A percentile compares a stretch with the other conserved stretches of the same genome.
Conservation (phyloP, 805 yeast species). For the Sugiyamaella chiloensis region DNA sequence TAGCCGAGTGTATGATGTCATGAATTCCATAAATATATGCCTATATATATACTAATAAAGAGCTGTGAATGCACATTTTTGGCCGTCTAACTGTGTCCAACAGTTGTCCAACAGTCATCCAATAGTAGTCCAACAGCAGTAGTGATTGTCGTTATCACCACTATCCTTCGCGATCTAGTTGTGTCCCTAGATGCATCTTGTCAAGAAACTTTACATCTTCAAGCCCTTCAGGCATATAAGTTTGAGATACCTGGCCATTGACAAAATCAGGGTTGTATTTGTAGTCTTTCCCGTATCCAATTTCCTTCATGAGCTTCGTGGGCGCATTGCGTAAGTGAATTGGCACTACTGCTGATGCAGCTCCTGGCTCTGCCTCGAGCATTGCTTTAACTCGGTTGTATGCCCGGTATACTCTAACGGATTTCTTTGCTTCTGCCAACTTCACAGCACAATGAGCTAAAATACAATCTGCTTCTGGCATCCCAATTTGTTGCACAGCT, state of each 20-base stretch:
- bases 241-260: slow-evolving; percentile 71
- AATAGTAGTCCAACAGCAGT: too few species aligned
- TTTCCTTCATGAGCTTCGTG: slow-evolving; percentile 79
- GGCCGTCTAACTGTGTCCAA: too few species aligned
- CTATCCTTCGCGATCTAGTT: too few species aligned
- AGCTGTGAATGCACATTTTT: too few species aligned
- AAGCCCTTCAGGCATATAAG: slow-evolving; percentile 60
- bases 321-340: slow-evolving; percentile 91
- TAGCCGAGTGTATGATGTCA: too few species aligned
- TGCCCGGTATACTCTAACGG: slow-evolving; percentile 81
- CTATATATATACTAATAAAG: too few species aligned
- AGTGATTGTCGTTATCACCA: too few species aligned
- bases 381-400: slow-evolving; percentile 63
- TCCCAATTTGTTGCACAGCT: slow-evolving; percentile 83
- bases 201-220: slow-evolving; percentile 49
- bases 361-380: slow-evolving; percentile 54
- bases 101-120: too few species aligned
- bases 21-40: too few species aligned
- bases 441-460: slow-evolving; percentile 93
- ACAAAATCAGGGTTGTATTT: slow-evolving; percentile 82
- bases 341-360: slow-evolving; percentile 58
- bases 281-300: slow-evolving; percentile 82
- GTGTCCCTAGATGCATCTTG: slow-evolving; percentile 36
- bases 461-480: slow-evolving; percentile 90
- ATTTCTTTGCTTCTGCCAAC: slow-evolving; percentile 78